Evolutionary conservation across 1,139 yeast species (phyloP).

Genomic region (Arxiozyma slooffiae): DNA sequence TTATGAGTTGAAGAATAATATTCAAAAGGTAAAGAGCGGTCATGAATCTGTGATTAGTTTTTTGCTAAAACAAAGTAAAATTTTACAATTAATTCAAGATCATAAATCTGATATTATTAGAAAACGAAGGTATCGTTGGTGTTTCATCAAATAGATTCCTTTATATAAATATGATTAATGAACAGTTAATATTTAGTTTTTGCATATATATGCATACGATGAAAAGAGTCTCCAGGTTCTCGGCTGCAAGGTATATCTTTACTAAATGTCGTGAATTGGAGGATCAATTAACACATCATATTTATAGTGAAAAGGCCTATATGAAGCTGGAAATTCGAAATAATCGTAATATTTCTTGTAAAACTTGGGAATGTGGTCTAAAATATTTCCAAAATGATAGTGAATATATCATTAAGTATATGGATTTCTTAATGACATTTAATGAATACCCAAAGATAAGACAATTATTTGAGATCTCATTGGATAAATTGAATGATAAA

Average conservation of each 20-base stretch:
- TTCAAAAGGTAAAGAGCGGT: constrained; percentile 43
- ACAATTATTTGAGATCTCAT: constrained; percentile 65
- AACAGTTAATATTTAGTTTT: constrained; percentile 31
- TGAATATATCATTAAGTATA: constrained; percentile 56
- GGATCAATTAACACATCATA: constrained; percentile 51
- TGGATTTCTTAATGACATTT: constrained; percentile 59
- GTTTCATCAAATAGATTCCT: background rate
- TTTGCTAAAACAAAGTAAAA: constrained; percentile 34
- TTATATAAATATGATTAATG: constrained; percentile 12
- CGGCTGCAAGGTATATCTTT: constrained; percentile 63
- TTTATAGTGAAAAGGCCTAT: constrained; percentile 73
- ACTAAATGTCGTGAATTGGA: constrained; percentile 47
- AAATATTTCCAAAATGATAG: constrained; percentile 49
- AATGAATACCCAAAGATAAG: constrained; percentile 78
- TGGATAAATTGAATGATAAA: constrained; percentile 35
- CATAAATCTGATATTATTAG: constrained; percentile 1
- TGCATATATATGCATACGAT: constrained; percentile 50
- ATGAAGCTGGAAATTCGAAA: constrained; percentile 61
- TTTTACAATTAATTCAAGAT: constrained; percentile 21
- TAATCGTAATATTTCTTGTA: constrained; percentile 58
- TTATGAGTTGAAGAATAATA: constrained; percentile 50
- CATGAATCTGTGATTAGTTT: constrained; percentile 42
- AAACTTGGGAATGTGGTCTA: constrained; percentile 73
- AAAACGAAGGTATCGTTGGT: background rate
- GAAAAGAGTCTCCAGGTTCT: constrained; percentile 54